Evolutionary conservation across 352 stramenopile species (phyloP), one percentile per base, ranked within the genome.

Genomic region (Phytophthora boehmeriae): DNA sequence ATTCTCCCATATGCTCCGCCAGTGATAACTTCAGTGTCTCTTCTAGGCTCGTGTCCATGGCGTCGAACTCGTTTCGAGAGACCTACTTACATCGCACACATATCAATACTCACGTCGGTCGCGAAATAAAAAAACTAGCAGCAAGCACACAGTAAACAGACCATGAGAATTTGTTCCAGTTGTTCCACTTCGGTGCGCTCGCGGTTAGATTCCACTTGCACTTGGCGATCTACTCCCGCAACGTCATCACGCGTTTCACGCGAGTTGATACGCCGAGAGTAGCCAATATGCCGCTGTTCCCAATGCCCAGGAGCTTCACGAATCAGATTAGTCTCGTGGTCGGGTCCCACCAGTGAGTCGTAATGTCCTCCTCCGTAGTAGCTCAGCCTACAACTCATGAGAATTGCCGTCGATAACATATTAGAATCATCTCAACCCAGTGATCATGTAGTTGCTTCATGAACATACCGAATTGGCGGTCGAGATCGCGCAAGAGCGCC

Each of bases 361-460:
- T 98, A 98, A 63, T 98, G 92, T 3, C 89, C 89, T 30, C 92
- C 92, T 42, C 90, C 90, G 53, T 97, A 98, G 68, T 97, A 98
- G 46, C 86, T 96, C 49, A 98, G 61, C 8, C 90, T 93, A 57
- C 17, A 59, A 2, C 17, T 36, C 22, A 48, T 17, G 44, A 47
- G 19, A 44, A 44, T 22, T 20, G 34, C 8, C 8, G 8, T 39
- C 5, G 34, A 17, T 3, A 13, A 53, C 5, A 49, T 10, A 47
- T 49, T 39, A 34, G 42, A 23, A 55, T 16, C 30, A 55, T 52
- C 19, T 35, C 27, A 9, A 22, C 19, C 39, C 28, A 44, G 38
- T 11, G 19, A 30, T 30, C 30, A 54, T 42, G n/a, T n/a, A n/a
- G n/a, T 54, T 22, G 44, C 22, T 23, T 11, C 1, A 32, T 51